phyloP scores from a whole-genome alignment of 768 basidiomycete species.

The Mycena venus region DNA sequence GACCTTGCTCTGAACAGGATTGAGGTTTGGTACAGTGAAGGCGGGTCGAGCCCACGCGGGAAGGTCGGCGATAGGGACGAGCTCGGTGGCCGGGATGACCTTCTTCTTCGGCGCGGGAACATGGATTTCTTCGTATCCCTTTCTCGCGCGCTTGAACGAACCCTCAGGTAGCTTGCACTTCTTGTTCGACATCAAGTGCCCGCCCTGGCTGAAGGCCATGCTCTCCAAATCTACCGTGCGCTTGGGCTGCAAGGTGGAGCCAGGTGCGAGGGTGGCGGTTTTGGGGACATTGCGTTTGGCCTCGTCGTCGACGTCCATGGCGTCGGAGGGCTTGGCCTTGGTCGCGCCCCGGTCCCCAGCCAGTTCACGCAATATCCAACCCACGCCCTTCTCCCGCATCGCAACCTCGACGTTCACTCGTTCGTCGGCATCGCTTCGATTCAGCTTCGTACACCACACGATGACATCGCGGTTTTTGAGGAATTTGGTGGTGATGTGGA shows the following conservation, averaged over 20 bases:
- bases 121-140: constrained; percentile 98
- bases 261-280: constrained; percentile 89
- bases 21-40: constrained; percentile 86
- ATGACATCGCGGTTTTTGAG: constrained; percentile 96
- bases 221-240: constrained; percentile 89
- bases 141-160: constrained; percentile 95
- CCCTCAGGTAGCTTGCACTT: constrained; percentile 98
- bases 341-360: constrained; percentile 80
- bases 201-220: constrained; percentile 97
- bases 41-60: constrained; percentile 92
- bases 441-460: constrained; percentile 98
- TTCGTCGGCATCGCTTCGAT: constrained; percentile 90
- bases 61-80: constrained; percentile 78
- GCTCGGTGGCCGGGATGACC: constrained; percentile 70
- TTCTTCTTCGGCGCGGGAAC: constrained; percentile 93
- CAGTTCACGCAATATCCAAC: constrained; percentile 94
- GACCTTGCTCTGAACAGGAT: constrained; percentile 93
- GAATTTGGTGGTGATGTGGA: constrained; percentile 90
- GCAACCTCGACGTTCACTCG: constrained; percentile 95
- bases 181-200: constrained; percentile 98
- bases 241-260: constrained; percentile 89
- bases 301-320: constrained; percentile 83
- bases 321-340: constrained; percentile 63
- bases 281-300: constrained; percentile 72
- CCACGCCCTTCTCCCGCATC: constrained; percentile 97